These are phyloP conservation scores for Debaryomycetaceae sp. DNA, from an alignment of 1,139 yeast species.

Conservation along the genomic window DNA sequence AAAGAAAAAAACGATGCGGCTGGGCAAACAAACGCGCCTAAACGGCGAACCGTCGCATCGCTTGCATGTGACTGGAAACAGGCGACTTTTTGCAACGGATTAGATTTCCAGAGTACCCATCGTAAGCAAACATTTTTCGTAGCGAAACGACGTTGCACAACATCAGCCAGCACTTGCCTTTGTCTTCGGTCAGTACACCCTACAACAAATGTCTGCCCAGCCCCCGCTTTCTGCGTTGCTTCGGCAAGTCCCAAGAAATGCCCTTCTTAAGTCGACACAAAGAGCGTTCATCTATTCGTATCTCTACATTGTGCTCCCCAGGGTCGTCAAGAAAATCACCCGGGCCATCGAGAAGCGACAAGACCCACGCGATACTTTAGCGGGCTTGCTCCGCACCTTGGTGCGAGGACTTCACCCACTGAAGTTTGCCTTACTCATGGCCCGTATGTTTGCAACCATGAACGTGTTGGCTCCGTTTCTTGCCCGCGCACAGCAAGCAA, in stretches of 20 bases:
- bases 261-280: slow-evolving; percentile 11
- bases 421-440: slow-evolving; percentile 29
- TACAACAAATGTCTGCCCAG: too few relatives aligned
- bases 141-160: too few relatives aligned
- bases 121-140: too few relatives aligned
- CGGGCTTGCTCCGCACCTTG: slow-evolving; percentile 14
- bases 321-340: slow-evolving; percentile 18
- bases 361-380: slow-evolving; percentile 10
- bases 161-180: too few relatives aligned
- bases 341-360: slow-evolving; percentile 14
- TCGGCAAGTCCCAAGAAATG: slow-evolving; percentile 3
- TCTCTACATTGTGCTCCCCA: slow-evolving; percentile 31
- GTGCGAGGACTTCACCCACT: slow-evolving; percentile 21
- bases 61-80: too few relatives aligned
- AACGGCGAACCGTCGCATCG: too few relatives aligned
- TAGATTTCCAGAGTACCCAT: too few relatives aligned
- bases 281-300: slow-evolving; percentile 34
- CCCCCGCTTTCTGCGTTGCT: background rate
- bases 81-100: too few relatives aligned
- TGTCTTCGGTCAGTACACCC: too few relatives aligned
- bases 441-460: slow-evolving; percentile 16
- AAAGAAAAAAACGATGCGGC: too few relatives aligned
- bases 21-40: too few relatives aligned
- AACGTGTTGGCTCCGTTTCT: slow-evolving; percentile 17
- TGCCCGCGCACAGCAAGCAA: too few relatives aligned